These are phyloP conservation scores for Ceratobasidium sp. DNA, from an alignment of 1,284 basidiomycete genomes.

Conservation along the genomic window DNA sequence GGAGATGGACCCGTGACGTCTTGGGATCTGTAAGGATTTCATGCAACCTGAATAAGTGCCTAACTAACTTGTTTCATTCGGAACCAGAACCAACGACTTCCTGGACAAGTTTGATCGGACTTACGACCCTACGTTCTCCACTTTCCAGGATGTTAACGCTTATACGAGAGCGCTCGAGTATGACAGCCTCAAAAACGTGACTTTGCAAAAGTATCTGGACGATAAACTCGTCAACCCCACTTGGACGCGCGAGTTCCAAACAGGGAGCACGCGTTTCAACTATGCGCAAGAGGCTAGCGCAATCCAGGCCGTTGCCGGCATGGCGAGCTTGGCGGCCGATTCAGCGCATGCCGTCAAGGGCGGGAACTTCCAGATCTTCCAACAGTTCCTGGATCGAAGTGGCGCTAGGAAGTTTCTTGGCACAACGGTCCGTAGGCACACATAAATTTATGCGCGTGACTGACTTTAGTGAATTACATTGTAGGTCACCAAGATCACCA, in stretches of 20 bases:
- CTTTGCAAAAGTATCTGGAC: conserved; percentile 73
- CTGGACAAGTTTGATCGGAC: conserved; percentile 4
- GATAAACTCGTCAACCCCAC: conserved; percentile 69
- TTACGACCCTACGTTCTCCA: not conserved
- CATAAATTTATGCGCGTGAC: not conserved
- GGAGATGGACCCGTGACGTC: not conserved
- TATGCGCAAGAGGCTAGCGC: conserved; percentile 82
- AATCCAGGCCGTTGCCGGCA: conserved; percentile 87
- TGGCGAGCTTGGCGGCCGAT: conserved; percentile 79
- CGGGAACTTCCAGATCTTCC: conserved; percentile 91
- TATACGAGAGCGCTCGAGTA: conserved; percentile 71
- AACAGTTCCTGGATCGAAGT: conserved; percentile 80
- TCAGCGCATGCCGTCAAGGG: conserved; percentile 78
- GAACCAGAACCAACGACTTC: conserved; percentile 69
- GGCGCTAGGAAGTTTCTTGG: conserved; percentile 77
- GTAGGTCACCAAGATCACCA: conserved; percentile 24
- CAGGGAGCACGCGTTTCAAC: conserved; percentile 89
- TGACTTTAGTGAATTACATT: not conserved
- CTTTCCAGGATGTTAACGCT: conserved; percentile 63
- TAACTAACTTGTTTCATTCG: conserved; percentile 64
- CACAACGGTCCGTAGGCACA: conserved; percentile 63
- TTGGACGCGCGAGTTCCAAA: conserved; percentile 85
- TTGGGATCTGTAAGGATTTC: conserved; percentile 66
- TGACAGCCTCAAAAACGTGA: conserved; percentile 66
- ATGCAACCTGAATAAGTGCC: no score